Conservation (phyloP, 2,329 filamentous ascomycete species). For the Balansia obtecta region DNA sequence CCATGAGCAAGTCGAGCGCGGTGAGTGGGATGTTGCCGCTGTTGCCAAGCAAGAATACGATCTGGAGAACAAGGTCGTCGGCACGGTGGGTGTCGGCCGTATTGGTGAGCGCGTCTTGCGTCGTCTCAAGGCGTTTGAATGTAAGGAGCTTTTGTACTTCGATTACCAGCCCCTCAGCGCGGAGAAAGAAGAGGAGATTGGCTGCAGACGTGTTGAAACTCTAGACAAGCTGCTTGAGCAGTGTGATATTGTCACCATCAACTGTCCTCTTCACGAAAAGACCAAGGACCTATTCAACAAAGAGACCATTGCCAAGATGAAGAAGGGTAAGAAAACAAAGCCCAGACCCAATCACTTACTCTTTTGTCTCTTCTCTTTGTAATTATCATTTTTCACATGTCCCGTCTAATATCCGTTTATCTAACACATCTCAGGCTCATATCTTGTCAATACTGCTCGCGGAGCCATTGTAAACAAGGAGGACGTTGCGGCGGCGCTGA, state of each 20-base stretch:
- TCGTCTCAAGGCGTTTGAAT: conserved; percentile 93
- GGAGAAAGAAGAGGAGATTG: conserved; percentile 90
- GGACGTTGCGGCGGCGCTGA: conserved; percentile 88
- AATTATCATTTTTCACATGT: neutral
- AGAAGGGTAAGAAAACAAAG: conserved; percentile 52
- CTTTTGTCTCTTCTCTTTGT: neutral
- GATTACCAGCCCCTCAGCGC: conserved; percentile 91
- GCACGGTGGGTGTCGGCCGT: conserved; percentile 92
- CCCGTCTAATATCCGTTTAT: neutral
- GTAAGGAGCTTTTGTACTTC: conserved; percentile 98
- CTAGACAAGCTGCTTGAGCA: conserved; percentile 90
- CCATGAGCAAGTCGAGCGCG: conserved; percentile 79
- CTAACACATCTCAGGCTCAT: conserved; percentile 48
- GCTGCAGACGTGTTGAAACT: conserved; percentile 73
- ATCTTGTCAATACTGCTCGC: conserved; percentile 97
- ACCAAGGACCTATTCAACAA: conserved; percentile 96
- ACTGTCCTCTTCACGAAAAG: conserved; percentile 98
- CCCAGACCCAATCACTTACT: too few species aligned
- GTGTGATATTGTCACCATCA: conserved; percentile 98
- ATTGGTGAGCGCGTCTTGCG: conserved; percentile 97
- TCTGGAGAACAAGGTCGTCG: conserved; percentile 93
- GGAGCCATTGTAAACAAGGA: conserved; percentile 99
- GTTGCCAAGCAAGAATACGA: conserved; percentile 98
- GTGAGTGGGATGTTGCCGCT: conserved; percentile 91
- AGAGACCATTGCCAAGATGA: conserved; percentile 98